These are phyloP conservation scores for Stagonosporopsis chrysanthemi DNA, from an alignment of 2,329 filamentous ascomycete genomes.

Conservation along the genomic window DNA sequence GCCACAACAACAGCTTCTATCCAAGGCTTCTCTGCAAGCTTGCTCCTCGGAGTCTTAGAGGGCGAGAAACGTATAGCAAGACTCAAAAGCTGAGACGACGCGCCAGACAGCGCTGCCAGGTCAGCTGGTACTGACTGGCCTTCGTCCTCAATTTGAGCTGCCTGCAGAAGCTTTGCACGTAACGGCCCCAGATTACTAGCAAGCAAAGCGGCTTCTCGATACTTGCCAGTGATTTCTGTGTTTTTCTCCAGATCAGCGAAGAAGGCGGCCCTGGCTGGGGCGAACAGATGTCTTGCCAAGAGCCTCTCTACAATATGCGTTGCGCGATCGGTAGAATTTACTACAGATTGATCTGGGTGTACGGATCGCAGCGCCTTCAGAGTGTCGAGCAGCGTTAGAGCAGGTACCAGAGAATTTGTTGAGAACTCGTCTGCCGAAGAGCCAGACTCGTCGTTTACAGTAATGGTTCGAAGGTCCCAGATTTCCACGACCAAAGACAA, in stretches of 20 bases:
- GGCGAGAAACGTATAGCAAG: constrained; percentile 52
- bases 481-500: constrained; percentile 38
- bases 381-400: constrained; percentile 35
- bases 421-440: constrained; percentile 48
- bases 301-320: constrained; percentile 44
- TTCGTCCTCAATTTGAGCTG: constrained; percentile 41
- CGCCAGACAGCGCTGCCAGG: constrained; percentile 34
- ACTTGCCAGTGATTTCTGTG: constrained; percentile 2
- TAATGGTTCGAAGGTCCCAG: constrained; percentile 45
- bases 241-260: constrained; percentile 30
- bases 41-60: constrained; percentile 51
- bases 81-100: constrained; percentile 49
- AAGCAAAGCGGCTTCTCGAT: constrained; percentile 26
- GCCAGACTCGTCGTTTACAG: constrained; percentile 36
- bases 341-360: not conserved
- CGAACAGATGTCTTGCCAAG: constrained; percentile 53
- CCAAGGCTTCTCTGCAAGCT: constrained; percentile 54
- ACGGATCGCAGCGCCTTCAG: constrained; percentile 18
- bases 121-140: constrained; percentile 32
- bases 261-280: constrained; percentile 51
- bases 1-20: constrained; percentile 51
- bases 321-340: constrained; percentile 16
- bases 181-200: constrained; percentile 35
- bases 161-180: constrained; percentile 41
- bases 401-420: constrained; percentile 47